Evolutionary conservation across 371 early-diverging fungal genomes (phyloP).

Genomic region (Mortierella sp.): DNA sequence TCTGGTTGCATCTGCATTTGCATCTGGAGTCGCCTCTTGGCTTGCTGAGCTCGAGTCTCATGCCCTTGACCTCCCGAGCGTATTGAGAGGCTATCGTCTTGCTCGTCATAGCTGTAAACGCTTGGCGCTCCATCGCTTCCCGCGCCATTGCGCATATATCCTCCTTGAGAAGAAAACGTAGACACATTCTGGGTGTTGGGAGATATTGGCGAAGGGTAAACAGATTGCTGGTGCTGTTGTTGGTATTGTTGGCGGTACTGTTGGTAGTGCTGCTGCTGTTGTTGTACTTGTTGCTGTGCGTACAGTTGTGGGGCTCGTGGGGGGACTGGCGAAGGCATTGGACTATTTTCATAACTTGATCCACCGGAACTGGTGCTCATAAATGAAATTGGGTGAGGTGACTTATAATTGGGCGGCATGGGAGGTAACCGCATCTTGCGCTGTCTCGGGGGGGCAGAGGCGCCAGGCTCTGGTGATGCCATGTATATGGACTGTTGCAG

Average conservation of each 20-base stretch:
- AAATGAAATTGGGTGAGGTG: slow-evolving; percentile 23
- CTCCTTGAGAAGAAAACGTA: slow-evolving; percentile 9
- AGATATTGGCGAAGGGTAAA: slow-evolving; percentile 25
- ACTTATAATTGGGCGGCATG: slow-evolving; percentile 15
- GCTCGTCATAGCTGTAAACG: slow-evolving; percentile 28
- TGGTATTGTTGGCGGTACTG: background rate
- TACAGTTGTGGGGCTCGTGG: slow-evolving; percentile 1
- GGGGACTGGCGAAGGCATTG: slow-evolving; percentile 19
- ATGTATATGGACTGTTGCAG: slow-evolving; percentile 18
- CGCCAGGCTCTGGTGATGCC: slow-evolving; percentile 18
- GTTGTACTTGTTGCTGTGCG: background rate
- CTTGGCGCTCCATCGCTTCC: slow-evolving; percentile 37
- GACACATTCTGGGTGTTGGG: slow-evolving; percentile 6
- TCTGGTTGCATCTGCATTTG: slow-evolving; percentile 37
- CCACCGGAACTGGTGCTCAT: slow-evolving; percentile 34
- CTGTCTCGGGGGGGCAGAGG: slow-evolving; percentile 7
- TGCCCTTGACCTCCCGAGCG: slow-evolving; percentile 14
- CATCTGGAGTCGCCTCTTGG: slow-evolving; percentile 43
- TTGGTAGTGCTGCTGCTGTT: too few relatives aligned
- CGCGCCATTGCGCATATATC: slow-evolving; percentile 12
- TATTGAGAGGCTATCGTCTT: slow-evolving; percentile 23
- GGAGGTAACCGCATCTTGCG: slow-evolving; percentile 33
- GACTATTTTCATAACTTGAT: slow-evolving; percentile 15
- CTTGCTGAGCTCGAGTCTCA: slow-evolving; percentile 23
- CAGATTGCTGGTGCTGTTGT: slow-evolving; percentile 3